Conservation (phyloP, 2,329 filamentous ascomycete genomes). For the Penicillium aurantiogriseum region DNA sequence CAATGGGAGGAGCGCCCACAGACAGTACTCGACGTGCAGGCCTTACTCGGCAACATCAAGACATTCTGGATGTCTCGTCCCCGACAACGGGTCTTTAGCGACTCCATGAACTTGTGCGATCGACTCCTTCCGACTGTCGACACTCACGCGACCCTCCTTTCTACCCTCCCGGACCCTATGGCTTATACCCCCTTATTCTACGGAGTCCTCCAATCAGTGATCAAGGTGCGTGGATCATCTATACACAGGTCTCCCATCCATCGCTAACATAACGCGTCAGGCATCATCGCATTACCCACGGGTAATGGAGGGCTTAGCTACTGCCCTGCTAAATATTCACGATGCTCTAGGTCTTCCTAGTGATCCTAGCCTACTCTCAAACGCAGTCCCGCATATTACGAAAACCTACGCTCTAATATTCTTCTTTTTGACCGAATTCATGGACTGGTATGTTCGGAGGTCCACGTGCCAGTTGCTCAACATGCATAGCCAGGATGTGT, state of each 20-base stretch:
- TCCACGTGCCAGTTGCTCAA: constrained; percentile 36
- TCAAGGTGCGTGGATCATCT: constrained; percentile 31
- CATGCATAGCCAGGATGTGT: constrained; percentile 37
- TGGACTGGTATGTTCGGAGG: constrained; percentile 39
- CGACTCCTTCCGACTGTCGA: constrained; percentile 31
- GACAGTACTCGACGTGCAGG: constrained; percentile 29
- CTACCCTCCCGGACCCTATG: constrained; percentile 28
- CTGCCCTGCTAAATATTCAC: constrained; percentile 35
- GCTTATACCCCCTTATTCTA: constrained; percentile 35
- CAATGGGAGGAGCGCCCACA: constrained; percentile 30
- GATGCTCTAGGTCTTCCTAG: constrained; percentile 25
- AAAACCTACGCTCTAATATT: constrained; percentile 37
- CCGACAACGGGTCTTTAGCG: constrained; percentile 27
- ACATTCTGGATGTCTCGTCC: constrained; percentile 29
- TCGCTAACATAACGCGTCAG: constrained; percentile 18
- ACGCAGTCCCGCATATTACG: constrained; percentile 24
- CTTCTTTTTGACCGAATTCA: constrained; percentile 39
- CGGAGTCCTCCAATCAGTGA: constrained; percentile 36
- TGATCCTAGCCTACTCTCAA: constrained; percentile 11
- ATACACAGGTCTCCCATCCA: not conserved
- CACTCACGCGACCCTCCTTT: constrained; percentile 28
- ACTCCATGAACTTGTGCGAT: constrained; percentile 29
- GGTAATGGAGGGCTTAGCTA: constrained; percentile 36
- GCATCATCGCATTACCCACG: constrained; percentile 37
- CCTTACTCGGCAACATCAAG: constrained; percentile 30